Evolutionary conservation across 257 asterid species (phyloP).

Genomic region (Marsdenia floribunda): DNA sequence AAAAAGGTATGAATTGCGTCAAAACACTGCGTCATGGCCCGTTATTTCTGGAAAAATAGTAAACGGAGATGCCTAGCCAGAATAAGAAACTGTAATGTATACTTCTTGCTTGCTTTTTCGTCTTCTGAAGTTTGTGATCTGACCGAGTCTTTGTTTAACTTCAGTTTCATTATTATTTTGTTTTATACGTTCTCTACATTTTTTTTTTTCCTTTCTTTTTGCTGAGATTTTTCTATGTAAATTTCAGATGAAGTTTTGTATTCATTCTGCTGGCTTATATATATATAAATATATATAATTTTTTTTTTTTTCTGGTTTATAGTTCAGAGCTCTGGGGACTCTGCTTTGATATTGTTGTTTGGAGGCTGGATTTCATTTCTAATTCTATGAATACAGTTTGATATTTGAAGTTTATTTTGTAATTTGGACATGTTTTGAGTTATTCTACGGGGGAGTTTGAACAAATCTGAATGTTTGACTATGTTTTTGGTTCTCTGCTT

Average conservation of each 20-base stretch:
- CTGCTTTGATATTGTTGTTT: background rate
- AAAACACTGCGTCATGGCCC: slow-evolving; percentile 1
- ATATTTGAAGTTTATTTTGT: slow-evolving; percentile 2
- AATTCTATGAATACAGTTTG: background rate
- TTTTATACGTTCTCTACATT: background rate
- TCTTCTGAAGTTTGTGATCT: slow-evolving; percentile 22
- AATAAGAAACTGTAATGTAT: background rate
- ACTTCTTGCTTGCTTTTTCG: slow-evolving; percentile 10
- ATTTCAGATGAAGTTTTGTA: background rate
- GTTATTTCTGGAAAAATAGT: background rate
- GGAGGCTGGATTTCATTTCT: background rate
- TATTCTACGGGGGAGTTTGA: slow-evolving; percentile 17
- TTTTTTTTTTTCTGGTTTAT: background rate
- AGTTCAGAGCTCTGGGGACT: background rate
- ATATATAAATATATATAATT: background rate
- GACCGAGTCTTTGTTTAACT: slow-evolving; percentile 3
- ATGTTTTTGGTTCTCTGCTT: slow-evolving; percentile 2
- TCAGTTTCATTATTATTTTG: slow-evolving; percentile 1
- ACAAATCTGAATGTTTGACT: slow-evolving; percentile 7
- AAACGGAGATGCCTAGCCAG: background rate
- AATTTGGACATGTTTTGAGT: slow-evolving; percentile 2
- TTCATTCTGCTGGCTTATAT: background rate
- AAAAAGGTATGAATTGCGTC: background rate
- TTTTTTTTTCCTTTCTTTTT: slow-evolving; percentile 4
- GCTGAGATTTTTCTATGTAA: background rate